Base-by-base conservation (phyloP, 257 asterid species). In the Hygrophila difformis region DNA sequence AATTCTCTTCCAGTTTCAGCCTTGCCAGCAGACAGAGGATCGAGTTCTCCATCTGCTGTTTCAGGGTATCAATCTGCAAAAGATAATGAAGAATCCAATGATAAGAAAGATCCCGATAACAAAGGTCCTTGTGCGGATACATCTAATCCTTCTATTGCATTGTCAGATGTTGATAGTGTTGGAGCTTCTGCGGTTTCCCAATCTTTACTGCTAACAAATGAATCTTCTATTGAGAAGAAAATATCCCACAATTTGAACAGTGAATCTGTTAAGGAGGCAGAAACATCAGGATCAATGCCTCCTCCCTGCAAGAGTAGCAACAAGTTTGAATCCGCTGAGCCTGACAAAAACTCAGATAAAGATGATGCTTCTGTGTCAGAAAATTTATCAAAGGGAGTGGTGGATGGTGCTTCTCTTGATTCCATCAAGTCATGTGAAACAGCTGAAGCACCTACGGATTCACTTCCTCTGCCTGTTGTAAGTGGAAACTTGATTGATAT, bases 171-270 rank as follows among this genome's bases (percentile, higher is more conserved):
- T 60, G 61, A 53, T 18, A 35, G 38, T 34, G 35, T 10, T 21
- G 42, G 38, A 49, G 35, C 47, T 51, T 66, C 72, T 39, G 73
- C 39, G 47, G 70, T 31, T 39, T 31, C 72, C 24, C 62, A 44
- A 40, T 31, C 44, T 22, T 36, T 48, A 31, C 44, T 45, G 19
- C 40, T 21, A 49, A 9, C 26, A 46, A 52, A 44, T 20, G 57
- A 44, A 48, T 49, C 35, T 41, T 59, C 57, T 6, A 44, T 22
- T 60, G 65, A 22, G 65, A 41, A 51, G 44, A 59, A 49, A 28
- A 71, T 56, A 34, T 61, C 51, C 36, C 70, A 50, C 46, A 59
- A n/a, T 35, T 44, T 57, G 40, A 14, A 39, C 15, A 21, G 31
- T 38, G 34, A 39, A 31, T 28, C 22, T 46, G 45, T 43, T 33